A percentile compares a stretch with the other conserved stretches of the same genome.
Evolutionary conservation across 2,329 filamentous ascomycete genomes (phyloP).

Genomic region (Fusarium coicis): DNA sequence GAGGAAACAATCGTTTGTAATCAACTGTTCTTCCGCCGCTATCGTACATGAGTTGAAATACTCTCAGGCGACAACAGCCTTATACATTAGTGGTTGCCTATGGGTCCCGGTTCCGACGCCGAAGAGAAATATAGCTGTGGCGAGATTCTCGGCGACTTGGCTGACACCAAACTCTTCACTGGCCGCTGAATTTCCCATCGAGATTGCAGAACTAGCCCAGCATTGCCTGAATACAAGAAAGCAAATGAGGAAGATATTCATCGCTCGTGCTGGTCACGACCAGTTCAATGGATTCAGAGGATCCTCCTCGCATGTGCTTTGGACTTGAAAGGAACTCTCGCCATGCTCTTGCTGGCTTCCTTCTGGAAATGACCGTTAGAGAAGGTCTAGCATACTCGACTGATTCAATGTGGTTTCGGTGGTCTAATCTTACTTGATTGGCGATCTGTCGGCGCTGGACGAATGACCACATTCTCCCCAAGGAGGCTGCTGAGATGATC

Average conservation of each 20-base stretch:
- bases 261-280: slow-evolving; percentile 38
- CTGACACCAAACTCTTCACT: slow-evolving; percentile 58
- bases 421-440: background rate
- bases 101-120: slow-evolving; percentile 50
- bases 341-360: background rate
- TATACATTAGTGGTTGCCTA: background rate
- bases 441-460: background rate
- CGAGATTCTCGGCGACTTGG: slow-evolving; percentile 60
- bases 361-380: background rate
- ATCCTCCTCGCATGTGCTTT: slow-evolving; percentile 41
- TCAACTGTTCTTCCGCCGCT: rapidly evolving
- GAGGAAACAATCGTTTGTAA: rapidly evolving
- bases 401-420: background rate
- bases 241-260: slow-evolving; percentile 50
- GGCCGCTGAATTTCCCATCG: slow-evolving; percentile 56
- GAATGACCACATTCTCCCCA: background rate
- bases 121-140: slow-evolving; percentile 51
- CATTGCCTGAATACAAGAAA: slow-evolving; percentile 54
- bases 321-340: background rate
- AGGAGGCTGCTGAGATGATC: background rate
- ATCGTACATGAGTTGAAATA: background rate
- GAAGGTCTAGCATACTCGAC: no score
- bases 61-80: background rate
- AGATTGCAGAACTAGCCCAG: slow-evolving; percentile 61
- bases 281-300: slow-evolving; percentile 57